phyloP scores from a whole-genome alignment of 2,329 filamentous ascomycete species.

The Arthrobotrys conoides region DNA sequence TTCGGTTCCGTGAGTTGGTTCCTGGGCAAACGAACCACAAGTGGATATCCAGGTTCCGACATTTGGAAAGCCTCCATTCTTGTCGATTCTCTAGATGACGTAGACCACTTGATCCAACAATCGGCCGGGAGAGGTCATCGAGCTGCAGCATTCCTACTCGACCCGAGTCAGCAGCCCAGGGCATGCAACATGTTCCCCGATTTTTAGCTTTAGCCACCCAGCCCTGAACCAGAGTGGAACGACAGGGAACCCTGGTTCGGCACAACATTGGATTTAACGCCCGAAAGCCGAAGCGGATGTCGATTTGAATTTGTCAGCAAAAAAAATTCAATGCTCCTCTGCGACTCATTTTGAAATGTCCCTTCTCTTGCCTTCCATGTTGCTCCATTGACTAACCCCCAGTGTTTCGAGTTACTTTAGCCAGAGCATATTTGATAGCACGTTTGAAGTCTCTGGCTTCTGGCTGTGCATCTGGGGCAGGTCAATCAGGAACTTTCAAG shows the following conservation, averaged over 20 bases:
- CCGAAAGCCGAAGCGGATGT: slow-evolving; percentile 59
- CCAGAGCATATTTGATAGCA: slow-evolving; percentile 29
- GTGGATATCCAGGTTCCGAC: slow-evolving; percentile 19
- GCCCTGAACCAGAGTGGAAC: slow-evolving; percentile 2
- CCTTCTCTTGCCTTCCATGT: slow-evolving; percentile 52
- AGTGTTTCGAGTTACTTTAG: slow-evolving; percentile 61
- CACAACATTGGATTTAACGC: slow-evolving; percentile 59
- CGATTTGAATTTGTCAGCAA: slow-evolving; percentile 59
- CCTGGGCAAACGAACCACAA: slow-evolving; percentile 33
- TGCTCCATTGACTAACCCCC: slow-evolving; percentile 50
- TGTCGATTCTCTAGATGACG: slow-evolving; percentile 32
- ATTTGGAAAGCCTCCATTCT: not conserved
- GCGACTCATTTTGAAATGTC: slow-evolving; percentile 30
- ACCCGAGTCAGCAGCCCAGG: slow-evolving; percentile 44
- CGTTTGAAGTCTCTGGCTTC: slow-evolving; percentile 4
- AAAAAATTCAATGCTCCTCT: slow-evolving; percentile 7
- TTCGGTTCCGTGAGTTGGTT: slow-evolving; percentile 13
- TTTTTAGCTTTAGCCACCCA: slow-evolving; percentile 49
- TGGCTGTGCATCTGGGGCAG: slow-evolving; percentile 6
- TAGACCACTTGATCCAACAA: slow-evolving; percentile 24
- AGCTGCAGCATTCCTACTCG: slow-evolving; percentile 26
- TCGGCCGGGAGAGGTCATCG: slow-evolving; percentile 18
- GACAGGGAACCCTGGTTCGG: slow-evolving; percentile 57
- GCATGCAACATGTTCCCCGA: slow-evolving; percentile 32
- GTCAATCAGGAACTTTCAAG: slow-evolving; percentile 7